Conservation (phyloP, 2,329 filamentous ascomycete genomes). For the Ceratocystis ficicola region DNA sequence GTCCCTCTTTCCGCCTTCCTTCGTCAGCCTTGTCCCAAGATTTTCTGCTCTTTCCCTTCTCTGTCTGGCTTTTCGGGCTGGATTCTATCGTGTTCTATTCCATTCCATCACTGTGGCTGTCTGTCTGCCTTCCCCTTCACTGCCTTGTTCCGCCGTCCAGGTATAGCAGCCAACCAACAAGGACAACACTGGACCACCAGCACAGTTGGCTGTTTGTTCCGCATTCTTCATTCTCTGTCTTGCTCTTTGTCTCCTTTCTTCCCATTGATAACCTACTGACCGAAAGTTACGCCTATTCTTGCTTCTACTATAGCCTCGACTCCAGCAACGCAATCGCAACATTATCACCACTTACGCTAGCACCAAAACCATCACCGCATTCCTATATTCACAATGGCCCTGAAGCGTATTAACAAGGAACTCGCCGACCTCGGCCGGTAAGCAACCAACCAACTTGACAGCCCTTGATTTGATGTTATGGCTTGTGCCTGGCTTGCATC, state of each 20-base stretch:
- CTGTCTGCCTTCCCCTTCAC: background rate
- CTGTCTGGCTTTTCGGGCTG: background rate
- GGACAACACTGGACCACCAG: background rate
- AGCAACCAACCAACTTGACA: constrained; percentile 27
- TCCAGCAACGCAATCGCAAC: background rate
- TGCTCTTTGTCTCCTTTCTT: background rate
- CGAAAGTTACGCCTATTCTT: background rate
- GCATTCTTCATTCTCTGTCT: background rate
- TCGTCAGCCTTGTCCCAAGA: background rate
- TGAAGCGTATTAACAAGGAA: constrained; percentile 93
- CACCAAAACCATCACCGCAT: background rate
- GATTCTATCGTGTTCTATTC: constrained; percentile 11
- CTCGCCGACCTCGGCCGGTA: constrained; percentile 83
- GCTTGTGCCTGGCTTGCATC: background rate
- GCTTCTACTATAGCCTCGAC: background rate
- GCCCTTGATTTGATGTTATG: constrained; percentile 6
- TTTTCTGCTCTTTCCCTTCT: background rate
- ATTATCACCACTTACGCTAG: background rate
- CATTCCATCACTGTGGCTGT: background rate
- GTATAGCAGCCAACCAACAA: background rate
- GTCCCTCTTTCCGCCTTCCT: background rate
- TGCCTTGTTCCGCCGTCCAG: background rate
- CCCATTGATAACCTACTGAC: background rate
- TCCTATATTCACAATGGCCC: constrained; percentile 50
- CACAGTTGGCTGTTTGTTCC: background rate